Evolutionary conservation across 2,329 filamentous ascomycete genomes (phyloP).

Genomic region (Ophiocordyceps camponoti-floridani): DNA sequence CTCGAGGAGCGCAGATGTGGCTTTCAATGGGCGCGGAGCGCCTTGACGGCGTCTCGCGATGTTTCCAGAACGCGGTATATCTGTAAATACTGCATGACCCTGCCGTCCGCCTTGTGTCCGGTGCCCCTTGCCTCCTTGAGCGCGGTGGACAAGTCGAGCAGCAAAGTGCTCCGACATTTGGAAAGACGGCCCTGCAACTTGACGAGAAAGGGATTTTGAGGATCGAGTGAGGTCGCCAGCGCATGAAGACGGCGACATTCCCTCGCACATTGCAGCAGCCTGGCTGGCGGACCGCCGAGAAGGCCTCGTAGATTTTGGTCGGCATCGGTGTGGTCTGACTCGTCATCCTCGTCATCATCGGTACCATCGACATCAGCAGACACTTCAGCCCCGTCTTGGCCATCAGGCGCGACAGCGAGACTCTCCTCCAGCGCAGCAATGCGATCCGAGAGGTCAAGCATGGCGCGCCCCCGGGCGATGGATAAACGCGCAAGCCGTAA

Average conservation of each 20-base stretch:
- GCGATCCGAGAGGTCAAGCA: slow-evolving; percentile 51
- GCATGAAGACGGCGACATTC: slow-evolving; percentile 24
- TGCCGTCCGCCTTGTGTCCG: slow-evolving; percentile 21
- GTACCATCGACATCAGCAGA: slow-evolving; percentile 9
- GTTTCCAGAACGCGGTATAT: slow-evolving; percentile 35
- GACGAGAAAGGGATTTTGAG: slow-evolving; percentile 28
- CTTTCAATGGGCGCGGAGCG: slow-evolving; percentile 20
- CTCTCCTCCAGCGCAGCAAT: slow-evolving; percentile 44
- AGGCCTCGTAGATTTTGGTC: slow-evolving; percentile 11
- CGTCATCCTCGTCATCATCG: slow-evolving; percentile 21
- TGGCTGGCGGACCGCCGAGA: slow-evolving; percentile 27
- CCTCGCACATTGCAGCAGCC: slow-evolving; percentile 24
- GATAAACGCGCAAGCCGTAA: slow-evolving; percentile 43
- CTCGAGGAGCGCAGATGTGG: background rate
- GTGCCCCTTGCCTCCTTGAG: slow-evolving; percentile 24
- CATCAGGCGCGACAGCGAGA: slow-evolving; percentile 32
- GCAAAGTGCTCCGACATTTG: slow-evolving; percentile 35
- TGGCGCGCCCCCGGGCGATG: slow-evolving; percentile 40
- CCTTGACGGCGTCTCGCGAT: slow-evolving; percentile 31
- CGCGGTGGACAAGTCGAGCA: slow-evolving; percentile 36
- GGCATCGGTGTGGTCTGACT: slow-evolving; percentile 9
- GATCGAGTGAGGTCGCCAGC: slow-evolving; percentile 25
- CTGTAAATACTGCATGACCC: slow-evolving; percentile 31
- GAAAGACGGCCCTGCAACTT: slow-evolving; percentile 33
- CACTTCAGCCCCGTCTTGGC: slow-evolving; percentile 4